phyloP scores from a whole-genome alignment of 2,329 filamentous ascomycete genomes.

The Capronia epimyces region DNA sequence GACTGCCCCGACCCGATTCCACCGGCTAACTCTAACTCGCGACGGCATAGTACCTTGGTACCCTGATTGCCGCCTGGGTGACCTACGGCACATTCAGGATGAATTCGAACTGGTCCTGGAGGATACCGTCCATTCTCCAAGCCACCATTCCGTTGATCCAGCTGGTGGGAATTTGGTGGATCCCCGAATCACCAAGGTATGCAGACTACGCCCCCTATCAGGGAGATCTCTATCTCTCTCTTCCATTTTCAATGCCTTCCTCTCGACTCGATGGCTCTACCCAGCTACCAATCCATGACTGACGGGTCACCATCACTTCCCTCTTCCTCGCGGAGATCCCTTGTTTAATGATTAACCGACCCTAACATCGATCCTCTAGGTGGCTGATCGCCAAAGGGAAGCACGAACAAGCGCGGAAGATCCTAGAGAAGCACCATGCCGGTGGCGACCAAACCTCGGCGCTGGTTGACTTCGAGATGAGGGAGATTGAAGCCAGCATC shows the following conservation, averaged over 20 bases:
- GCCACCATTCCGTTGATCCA: not conserved
- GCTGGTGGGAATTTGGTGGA: not conserved
- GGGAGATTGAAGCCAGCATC: constrained; percentile 54
- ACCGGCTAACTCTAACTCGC: too few species aligned
- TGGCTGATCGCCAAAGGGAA: not conserved
- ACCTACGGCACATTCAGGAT: not conserved
- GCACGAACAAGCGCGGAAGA: constrained; percentile 24
- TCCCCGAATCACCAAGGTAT: not conserved
- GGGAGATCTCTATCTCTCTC: too few species aligned
- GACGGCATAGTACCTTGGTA: too few species aligned
- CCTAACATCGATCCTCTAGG: not conserved
- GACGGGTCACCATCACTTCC: too few species aligned
- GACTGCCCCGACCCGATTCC: too few species aligned
- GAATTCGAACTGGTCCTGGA: not conserved
- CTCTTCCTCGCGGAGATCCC: too few species aligned
- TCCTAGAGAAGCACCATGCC: constrained; percentile 28
- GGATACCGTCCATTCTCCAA: not conserved
- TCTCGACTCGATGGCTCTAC: too few species aligned
- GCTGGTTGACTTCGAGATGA: constrained; percentile 54
- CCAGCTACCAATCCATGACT: too few species aligned
- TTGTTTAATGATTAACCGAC: too few species aligned
- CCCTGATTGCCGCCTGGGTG: not conserved
- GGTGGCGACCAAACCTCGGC: constrained; percentile 23
- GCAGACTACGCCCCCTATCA: too few species aligned
- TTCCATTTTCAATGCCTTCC: too few species aligned